Evolutionary conservation across 768 basidiomycete genomes (phyloP), one percentile per base, ranked within the genome.

Genomic region (Pleurotus ostreatus): DNA sequence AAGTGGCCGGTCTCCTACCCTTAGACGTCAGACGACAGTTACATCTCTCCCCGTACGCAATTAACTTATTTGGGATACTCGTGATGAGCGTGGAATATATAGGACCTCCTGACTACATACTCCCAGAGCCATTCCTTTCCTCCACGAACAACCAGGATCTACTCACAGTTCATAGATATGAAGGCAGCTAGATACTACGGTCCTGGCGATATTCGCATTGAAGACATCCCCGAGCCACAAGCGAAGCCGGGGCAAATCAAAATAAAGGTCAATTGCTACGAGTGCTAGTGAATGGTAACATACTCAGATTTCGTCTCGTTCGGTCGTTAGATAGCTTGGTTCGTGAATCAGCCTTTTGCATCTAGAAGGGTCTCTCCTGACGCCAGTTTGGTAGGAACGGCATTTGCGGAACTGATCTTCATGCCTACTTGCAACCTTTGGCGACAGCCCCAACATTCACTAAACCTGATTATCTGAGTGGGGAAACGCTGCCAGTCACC

Each of bases 331-430:
- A 70, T 67, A 63, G 55, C 68, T 65, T 62, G 68, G 71, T 71
- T 59, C n/a, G 70, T 63, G 7, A 34, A 25, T 4, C 30, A 34
- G 9, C 30, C 30, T 34, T 34, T 34, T 11, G 30, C 30, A 9
- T 34, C 30, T 0, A 34, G 9, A 9, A 34, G 9, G 30, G 30
- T 30, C 30, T 30, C 30, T 11, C 9, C 11, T 34, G 30, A 34
- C 9, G 11, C 9, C 9, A 20, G 18, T 26, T 16, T 26, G 6
- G 30, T 47, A 55, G 56, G 51, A 70, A 77, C n/a, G 51, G 51
- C 2, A 53, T 79, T 54, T 80, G 78, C 55, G 78, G 78, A 7
- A 74, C 72, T 43, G 80, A 81, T 58, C 63, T 81, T 8, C 78
- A 81, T 57, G 74, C 76, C 13, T 79, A 72, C 52, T 59, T 71